A percentile compares a stretch with the other conserved stretches of the same genome.
Conservation (phyloP, 2,329 filamentous ascomycete genomes). For the Catunica adiposa region DNA sequence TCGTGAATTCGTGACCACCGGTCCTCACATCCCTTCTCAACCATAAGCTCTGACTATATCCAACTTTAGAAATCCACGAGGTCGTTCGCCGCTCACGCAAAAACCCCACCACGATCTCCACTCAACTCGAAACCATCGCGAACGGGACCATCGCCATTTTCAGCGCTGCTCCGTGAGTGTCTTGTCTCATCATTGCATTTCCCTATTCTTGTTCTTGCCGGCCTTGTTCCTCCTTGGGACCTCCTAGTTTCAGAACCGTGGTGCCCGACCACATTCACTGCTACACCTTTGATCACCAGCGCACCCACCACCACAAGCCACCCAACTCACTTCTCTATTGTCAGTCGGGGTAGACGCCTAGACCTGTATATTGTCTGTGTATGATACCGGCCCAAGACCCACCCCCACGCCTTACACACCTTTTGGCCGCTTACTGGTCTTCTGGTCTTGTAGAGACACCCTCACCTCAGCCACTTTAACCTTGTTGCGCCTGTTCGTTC, state of each 20-base stretch:
- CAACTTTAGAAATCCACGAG: not conserved
- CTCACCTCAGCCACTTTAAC: not conserved
- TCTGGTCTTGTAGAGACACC: not conserved
- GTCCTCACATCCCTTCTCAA: not conserved
- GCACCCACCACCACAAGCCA: not conserved
- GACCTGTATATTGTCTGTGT: not conserved
- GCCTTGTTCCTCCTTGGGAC: constrained; percentile 6
- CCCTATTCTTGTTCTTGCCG: not conserved
- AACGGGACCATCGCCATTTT: not conserved
- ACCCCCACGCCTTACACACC: not conserved
- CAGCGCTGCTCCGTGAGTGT: not conserved
- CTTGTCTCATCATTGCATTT: not conserved
- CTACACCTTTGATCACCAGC: not conserved
- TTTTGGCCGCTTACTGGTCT: not conserved
- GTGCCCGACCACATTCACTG: too few relatives aligned
- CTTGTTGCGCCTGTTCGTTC: constrained; percentile 1
- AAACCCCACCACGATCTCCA: not conserved
- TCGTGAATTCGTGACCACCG: not conserved
- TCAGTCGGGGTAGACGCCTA: not conserved
- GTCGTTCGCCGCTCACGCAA: not conserved
- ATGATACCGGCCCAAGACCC: not conserved
- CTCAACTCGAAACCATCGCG: not conserved
- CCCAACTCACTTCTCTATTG: too few relatives aligned
- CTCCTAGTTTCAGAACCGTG: constrained; percentile 10
- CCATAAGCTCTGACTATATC: not conserved